These are phyloP conservation scores for Beauveria sp. DNA, from an alignment of 2,329 filamentous ascomycete species.

Conservation along the genomic window DNA sequence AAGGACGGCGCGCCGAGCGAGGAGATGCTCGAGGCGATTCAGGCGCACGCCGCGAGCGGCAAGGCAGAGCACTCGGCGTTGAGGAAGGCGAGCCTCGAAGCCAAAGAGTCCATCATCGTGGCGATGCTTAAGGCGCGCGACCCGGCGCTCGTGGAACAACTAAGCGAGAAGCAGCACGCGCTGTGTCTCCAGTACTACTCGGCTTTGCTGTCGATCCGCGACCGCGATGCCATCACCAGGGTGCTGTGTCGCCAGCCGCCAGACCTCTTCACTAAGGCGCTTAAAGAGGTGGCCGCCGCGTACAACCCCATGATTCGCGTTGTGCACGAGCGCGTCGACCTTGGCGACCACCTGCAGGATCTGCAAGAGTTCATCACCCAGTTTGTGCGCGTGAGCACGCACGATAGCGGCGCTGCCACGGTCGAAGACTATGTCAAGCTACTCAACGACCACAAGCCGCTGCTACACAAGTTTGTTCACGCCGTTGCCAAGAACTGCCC, in stretches of 20 bases:
- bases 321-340: constrained; percentile 63
- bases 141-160: constrained; percentile 33
- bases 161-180: constrained; percentile 54
- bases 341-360: constrained; percentile 61
- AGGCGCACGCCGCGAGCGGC: constrained; percentile 45
- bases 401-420: constrained; percentile 31
- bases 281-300: constrained; percentile 57
- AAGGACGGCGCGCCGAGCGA: constrained; percentile 48
- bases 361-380: constrained; percentile 63
- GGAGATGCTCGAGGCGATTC: constrained; percentile 53
- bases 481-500: constrained; percentile 61
- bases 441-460: constrained; percentile 54
- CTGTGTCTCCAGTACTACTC: constrained; percentile 64
- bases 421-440: constrained; percentile 67
- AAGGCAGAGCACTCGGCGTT: constrained; percentile 51
- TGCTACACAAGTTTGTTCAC: constrained; percentile 64
- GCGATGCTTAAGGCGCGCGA: constrained; percentile 54
- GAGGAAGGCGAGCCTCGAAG: constrained; percentile 46
- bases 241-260: constrained; percentile 61
- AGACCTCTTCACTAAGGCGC: constrained; percentile 62
- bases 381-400: constrained; percentile 53
- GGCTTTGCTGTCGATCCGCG: constrained; percentile 61
- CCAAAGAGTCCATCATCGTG: constrained; percentile 53
- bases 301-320: constrained; percentile 69
- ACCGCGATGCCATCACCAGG: constrained; percentile 62